Conservation (phyloP, 2,329 filamentous ascomycete genomes). For the Raffaelea albimanens region DNA sequence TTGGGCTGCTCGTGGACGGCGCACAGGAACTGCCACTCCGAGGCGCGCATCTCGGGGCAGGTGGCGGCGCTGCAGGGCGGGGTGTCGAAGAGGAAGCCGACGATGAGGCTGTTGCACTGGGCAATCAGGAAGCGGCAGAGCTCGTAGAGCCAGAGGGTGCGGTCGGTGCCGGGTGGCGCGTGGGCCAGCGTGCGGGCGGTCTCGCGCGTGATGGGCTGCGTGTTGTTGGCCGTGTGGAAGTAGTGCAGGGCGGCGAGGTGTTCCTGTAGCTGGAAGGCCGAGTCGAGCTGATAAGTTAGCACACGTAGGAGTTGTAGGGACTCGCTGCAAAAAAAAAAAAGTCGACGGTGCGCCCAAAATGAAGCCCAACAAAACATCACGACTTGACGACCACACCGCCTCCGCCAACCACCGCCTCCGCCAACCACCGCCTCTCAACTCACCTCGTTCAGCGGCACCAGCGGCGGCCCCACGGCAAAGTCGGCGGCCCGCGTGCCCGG, state of each 20-base stretch:
- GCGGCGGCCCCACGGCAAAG: conserved; percentile 84
- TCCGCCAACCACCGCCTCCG: neutral
- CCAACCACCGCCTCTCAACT: conserved; percentile 16
- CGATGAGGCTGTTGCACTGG: conserved; percentile 85
- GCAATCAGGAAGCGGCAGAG: conserved; percentile 92
- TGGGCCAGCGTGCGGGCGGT: conserved; percentile 69
- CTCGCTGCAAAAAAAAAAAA: no score
- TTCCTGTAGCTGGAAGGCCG: conserved; percentile 93
- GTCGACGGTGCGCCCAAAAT: no score
- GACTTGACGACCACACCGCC: neutral
- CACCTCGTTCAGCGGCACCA: conserved; percentile 79
- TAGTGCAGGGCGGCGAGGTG: conserved; percentile 90
- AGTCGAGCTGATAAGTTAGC: conserved; percentile 62
- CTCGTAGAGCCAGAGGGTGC: conserved; percentile 93
- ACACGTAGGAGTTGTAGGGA: no score
- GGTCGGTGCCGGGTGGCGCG: conserved; percentile 73
- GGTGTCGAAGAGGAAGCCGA: conserved; percentile 83
- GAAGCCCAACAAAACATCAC: no score
- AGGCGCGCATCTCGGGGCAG: conserved; percentile 96
- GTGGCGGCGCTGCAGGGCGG: conserved; percentile 83
- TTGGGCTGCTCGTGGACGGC: conserved; percentile 96
- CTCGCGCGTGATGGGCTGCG: conserved; percentile 63
- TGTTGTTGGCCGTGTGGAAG: conserved; percentile 60
- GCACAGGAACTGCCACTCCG: conserved; percentile 98
- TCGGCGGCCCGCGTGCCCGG: conserved; percentile 86